Percentiles rank a stretch among this genome's conserved stretches.
phyloP scores from a whole-genome alignment of 129 eudicot genomes.

The Artemisia tridentata region DNA sequence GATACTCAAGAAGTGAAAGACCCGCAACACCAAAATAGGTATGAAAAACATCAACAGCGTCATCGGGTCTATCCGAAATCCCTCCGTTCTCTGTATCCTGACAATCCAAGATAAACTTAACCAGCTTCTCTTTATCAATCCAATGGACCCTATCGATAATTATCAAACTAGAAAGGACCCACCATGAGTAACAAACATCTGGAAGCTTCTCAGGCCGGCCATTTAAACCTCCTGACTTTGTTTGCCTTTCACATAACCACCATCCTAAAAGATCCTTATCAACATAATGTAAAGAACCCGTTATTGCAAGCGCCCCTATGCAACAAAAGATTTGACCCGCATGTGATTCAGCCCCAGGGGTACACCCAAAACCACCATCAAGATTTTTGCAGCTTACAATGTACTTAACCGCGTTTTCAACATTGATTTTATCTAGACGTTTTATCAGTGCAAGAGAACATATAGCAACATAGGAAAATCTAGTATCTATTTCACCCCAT shows the following conservation, averaged over 20 bases:
- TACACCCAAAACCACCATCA: slow-evolving; percentile 95
- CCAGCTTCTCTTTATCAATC: slow-evolving; percentile 84
- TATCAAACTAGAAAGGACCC: slow-evolving; percentile 87
- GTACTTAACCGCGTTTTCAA: slow-evolving; percentile 76
- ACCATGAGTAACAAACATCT: slow-evolving; percentile 84
- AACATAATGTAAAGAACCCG: slow-evolving; percentile 70
- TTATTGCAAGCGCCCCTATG: slow-evolving; percentile 82
- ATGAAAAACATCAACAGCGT: slow-evolving; percentile 94
- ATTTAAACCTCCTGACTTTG: slow-evolving; percentile 81
- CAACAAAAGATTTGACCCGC: slow-evolving; percentile 92
- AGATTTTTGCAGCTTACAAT: slow-evolving; percentile 78
- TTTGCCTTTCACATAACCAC: slow-evolving; percentile 92
- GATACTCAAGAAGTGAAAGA: slow-evolving; percentile 78
- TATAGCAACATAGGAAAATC: slow-evolving; percentile 77
- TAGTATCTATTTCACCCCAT: slow-evolving; percentile 89
- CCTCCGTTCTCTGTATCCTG: slow-evolving; percentile 88
- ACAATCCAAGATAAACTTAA: slow-evolving; percentile 75
- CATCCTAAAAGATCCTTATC: slow-evolving; percentile 96
- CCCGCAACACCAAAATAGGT: slow-evolving; percentile 90
- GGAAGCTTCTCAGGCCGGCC: slow-evolving; percentile 93
- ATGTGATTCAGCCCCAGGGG: slow-evolving; percentile 92
- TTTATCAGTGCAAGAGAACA: slow-evolving; percentile 68
- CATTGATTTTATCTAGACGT: slow-evolving; percentile 64
- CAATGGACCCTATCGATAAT: slow-evolving; percentile 87
- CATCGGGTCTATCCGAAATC: slow-evolving; percentile 90